Base-by-base conservation (phyloP, 2,329 filamentous ascomycete species). In the Hymenoscyphus linearis region DNA sequence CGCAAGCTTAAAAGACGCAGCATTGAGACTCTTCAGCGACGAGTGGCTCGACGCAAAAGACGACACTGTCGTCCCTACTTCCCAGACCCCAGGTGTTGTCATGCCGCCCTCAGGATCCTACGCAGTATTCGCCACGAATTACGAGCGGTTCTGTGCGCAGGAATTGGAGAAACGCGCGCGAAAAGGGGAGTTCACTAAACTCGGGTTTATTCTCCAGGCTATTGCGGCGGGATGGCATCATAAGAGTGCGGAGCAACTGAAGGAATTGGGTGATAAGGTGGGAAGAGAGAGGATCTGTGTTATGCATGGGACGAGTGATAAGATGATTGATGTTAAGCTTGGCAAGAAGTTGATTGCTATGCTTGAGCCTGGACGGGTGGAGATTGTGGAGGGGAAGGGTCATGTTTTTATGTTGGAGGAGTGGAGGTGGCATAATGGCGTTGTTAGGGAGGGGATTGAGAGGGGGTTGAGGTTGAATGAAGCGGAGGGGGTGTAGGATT, bases 191-290 rank as follows among this genome's bases (percentile, higher is more conserved):
- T 93, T 91, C 72, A 84, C 82, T 3, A 80, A 79, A 54, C 79
- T 78, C 35, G 90, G 89, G 1, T 91, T 95, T 73, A 71, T 95
- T 35, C 78, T 90, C 67, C 92, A 96, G 77, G 82, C 90, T 2
- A 78, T 91, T 57, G 92, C 91, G 0, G 90, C 88, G 0, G 89
- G 85, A 0, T 90, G 90, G 83, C 92, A 96, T 74, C 77, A 84
- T 74, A 96, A 96, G 79, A 85, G 80, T 13, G 73, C 82, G 0
- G 80, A 76, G 62, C 87, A 96, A 75, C 75, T 96, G 53, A 76
- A 76, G 65, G 76, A 81, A 64, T 78, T 96, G 64, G 88, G 82
- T 0, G 85, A 91, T 66, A 76, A 74, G 31, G 82, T 96, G 0
- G 90, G 90, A 0, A 80, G 89, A 58, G 83, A 88, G 65, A 78